phyloP scores from a whole-genome alignment of 495 filamentous ascomycete genomes.

The Neurospora hispaniola region DNA sequence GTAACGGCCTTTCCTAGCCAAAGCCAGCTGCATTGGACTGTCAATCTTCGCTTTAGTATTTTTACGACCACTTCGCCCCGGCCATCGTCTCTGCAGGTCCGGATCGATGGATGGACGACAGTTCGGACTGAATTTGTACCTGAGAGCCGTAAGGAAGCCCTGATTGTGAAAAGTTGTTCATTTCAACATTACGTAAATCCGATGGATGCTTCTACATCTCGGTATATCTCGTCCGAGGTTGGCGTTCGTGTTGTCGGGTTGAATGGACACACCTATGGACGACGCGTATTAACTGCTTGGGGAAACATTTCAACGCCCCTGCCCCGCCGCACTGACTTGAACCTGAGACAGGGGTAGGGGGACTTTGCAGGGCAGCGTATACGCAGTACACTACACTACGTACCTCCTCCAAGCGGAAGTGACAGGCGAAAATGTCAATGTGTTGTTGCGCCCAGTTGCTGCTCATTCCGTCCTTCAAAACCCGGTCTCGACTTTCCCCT shows the following conservation, averaged over 20 bases:
- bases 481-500: not conserved
- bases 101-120: not conserved
- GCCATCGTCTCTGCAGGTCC: not conserved
- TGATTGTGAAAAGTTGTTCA: not conserved
- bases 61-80: not conserved
- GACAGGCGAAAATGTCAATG: not conserved
- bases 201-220: not conserved
- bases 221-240: not conserved
- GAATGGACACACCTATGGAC: not conserved
- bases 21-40: too few species aligned
- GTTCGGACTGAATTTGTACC: not conserved
- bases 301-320: not conserved
- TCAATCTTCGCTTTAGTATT: too few species aligned
- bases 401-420: not conserved
- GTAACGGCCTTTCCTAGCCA: too few species aligned
- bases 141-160: not conserved
- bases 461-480: not conserved
- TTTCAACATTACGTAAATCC: not conserved
- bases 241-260: not conserved
- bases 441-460: not conserved
- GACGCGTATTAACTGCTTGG: not conserved
- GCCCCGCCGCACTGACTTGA: not conserved
- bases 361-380: not conserved
- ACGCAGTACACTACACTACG: not conserved
- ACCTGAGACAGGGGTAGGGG: not conserved